Evolutionary conservation across 768 basidiomycete species (phyloP), one percentile per base, ranked within the genome.

Genomic region (Calocybe indica): DNA sequence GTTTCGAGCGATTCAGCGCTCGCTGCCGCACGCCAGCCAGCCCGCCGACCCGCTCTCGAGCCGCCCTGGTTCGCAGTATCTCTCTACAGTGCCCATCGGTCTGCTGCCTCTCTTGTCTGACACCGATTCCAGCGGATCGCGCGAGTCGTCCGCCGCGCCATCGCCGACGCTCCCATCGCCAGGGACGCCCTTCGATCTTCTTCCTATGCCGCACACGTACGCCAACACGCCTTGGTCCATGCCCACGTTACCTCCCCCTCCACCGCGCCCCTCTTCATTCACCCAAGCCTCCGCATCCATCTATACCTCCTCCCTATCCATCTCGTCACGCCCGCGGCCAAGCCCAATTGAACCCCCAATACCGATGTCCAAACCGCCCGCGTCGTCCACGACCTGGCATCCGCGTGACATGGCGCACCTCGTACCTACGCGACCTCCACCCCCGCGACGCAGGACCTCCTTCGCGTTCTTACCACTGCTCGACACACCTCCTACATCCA

Each of bases 1-100:
- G 59, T 73, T 85, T 37, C 83, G 83, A 55, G 80, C 80, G 53
- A 80, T 87, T 37, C 82, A 81, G 51, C 75, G 79, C 8, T 79
- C 80, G 6, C 69, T 85, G 1, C 83, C 83, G 6, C 68, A 71
- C 13, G 80, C 83, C 2, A 67, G 72, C 45, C 83, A 79, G 63
- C 72, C 68, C 0, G 59, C 62, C 3, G 77, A 76, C 58, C 63
- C 60, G 1, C 51, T 72, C 29, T 64, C 73, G 0, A 73, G 71
- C 36, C 66, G 61, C 33, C 69, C 62, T 9, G 64, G 60, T 13
- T 62, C 66, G 37, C 72, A 71, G 40, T 72, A 68, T 52, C 70
- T 77, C 40, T 67, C 72, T 31, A 67, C 69, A 9, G 83, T 87
- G 5, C 85, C 85, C 35, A 82, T 87, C 36, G 73, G 74, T 3